These are phyloP conservation scores for Pseudogymnoascus verrucosus DNA, from an alignment of 2,329 filamentous ascomycete species.

Conservation along the genomic window DNA sequence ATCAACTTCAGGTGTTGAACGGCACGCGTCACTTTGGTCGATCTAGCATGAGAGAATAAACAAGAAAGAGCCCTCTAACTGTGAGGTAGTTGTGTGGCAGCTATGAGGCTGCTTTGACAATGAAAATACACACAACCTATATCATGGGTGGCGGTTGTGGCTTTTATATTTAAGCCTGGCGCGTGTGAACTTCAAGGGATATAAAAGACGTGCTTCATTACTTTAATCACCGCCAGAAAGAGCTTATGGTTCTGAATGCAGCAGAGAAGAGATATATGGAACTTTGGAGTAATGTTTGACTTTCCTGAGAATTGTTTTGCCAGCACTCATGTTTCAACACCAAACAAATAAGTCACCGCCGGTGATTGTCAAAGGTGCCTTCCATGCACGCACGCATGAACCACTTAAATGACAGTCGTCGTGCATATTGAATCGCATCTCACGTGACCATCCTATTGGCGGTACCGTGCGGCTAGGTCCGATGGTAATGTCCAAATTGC, in stretches of 20 bases:
- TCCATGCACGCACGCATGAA: neutral
- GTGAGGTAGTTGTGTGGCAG: neutral
- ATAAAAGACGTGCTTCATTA: neutral
- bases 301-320: neutral
- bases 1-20: neutral
- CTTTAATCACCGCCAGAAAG: neutral
- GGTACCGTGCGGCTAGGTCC: neutral
- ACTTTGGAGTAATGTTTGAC: neutral
- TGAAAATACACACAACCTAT: neutral
- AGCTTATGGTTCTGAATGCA: neutral
- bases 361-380: neutral
- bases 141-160: neutral
- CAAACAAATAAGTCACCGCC: neutral
- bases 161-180: neutral
- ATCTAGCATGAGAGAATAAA: neutral
- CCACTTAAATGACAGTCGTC: neutral
- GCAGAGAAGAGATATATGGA: neutral
- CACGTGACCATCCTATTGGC: neutral
- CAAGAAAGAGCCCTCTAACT: neutral
- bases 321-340: neutral
- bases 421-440: neutral
- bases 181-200: neutral
- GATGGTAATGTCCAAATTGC: conserved; percentile 3
- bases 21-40: neutral
- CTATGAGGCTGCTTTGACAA: neutral